Conservation (phyloP, 257 asterid genomes). For the Schizonepeta tenuifolia region DNA sequence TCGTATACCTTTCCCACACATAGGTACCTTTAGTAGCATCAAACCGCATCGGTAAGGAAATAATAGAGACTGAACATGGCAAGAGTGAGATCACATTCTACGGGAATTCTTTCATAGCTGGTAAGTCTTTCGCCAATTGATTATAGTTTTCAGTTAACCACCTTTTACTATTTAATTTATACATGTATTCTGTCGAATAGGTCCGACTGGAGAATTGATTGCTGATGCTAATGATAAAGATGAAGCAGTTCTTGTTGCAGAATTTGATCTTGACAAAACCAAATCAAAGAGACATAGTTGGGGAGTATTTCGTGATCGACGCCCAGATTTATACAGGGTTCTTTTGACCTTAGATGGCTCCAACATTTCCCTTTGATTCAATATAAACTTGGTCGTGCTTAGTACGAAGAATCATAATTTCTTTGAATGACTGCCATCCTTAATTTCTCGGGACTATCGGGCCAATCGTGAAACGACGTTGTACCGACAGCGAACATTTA, state of each 20-base stretch:
- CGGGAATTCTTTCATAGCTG: slow-evolving; percentile 94
- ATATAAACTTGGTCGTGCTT: background rate
- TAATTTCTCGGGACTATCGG: background rate
- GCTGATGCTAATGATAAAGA: slow-evolving; percentile 73
- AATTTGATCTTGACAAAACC: slow-evolving; percentile 78
- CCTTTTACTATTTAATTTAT: background rate
- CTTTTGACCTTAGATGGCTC: slow-evolving; percentile 85
- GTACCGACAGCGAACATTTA: background rate
- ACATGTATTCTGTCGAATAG: slow-evolving; percentile 43
- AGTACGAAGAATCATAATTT: background rate
- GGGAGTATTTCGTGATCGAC: slow-evolving; percentile 94
- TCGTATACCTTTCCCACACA: slow-evolving; percentile 16
- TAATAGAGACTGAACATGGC: slow-evolving; percentile 84
- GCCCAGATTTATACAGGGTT: slow-evolving; percentile 96
- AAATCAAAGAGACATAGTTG: slow-evolving; percentile 81
- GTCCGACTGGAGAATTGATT: slow-evolving; percentile 88
- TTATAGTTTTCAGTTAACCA: slow-evolving; percentile 13
- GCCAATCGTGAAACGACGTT: background rate
- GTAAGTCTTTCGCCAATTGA: slow-evolving; percentile 42
- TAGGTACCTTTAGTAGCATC: slow-evolving; percentile 97
- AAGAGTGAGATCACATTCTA: slow-evolving; percentile 85
- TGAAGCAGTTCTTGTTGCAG: slow-evolving; percentile 80
- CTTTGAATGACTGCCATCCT: background rate
- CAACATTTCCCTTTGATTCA: slow-evolving; percentile 49
- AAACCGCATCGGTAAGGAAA: slow-evolving; percentile 91